Evolutionary conservation across 1,284 basidiomycete genomes (phyloP).

Genomic region (Marasmius fiardii): DNA sequence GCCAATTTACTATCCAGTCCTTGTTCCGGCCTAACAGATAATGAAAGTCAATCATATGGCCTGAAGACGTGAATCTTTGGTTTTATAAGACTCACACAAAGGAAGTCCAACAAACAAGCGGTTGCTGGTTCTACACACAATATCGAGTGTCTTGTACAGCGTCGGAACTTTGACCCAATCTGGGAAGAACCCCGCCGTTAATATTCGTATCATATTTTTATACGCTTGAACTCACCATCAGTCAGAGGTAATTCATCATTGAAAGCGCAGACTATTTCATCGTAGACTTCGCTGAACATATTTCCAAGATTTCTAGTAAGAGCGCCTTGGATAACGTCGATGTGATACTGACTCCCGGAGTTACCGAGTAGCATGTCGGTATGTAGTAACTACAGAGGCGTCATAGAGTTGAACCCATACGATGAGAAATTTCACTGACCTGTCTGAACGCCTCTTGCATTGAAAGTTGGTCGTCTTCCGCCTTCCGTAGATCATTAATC

Average conservation of each 20-base stretch:
- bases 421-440: too few species aligned
- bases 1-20: constrained; percentile 24
- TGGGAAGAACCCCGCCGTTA: too few species aligned
- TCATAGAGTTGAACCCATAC: too few species aligned
- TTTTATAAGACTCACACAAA: constrained; percentile 26
- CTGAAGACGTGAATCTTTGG: neutral
- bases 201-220: neutral
- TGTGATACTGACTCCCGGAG: too few species aligned
- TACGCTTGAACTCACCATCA: constrained; percentile 5
- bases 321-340: too few species aligned
- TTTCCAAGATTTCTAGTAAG: too few species aligned
- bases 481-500: constrained; percentile 31
- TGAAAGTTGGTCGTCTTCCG: constrained; percentile 29
- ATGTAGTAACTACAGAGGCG: too few species aligned
- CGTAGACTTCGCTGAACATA: too few species aligned
- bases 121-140: constrained; percentile 31
- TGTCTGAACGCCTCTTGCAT: constrained; percentile 24
- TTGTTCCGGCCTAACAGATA: constrained; percentile 40
- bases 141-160: constrained; percentile 15
- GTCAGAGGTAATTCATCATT: neutral
- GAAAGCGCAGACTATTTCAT: neutral
- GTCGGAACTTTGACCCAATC: constrained; percentile 27
- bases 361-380: too few species aligned
- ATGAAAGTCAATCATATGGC: neutral
- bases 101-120: constrained; percentile 38